Percentiles rank a stretch among this genome's conserved stretches.
Conservation (phyloP, 441 rosid species). For the Raphanus hybrid region DNA sequence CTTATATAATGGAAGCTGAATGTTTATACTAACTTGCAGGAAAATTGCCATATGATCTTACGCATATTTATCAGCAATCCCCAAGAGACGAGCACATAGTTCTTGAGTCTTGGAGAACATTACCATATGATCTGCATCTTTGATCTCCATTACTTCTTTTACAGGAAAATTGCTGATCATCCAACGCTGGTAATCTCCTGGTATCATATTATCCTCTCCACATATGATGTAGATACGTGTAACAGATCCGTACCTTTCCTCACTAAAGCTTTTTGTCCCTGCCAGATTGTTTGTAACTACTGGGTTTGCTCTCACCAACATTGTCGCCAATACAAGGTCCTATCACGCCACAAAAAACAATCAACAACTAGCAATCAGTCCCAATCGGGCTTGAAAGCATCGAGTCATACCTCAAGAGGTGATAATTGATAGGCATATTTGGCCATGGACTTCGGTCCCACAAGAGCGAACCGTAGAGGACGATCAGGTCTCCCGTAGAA, state of each 20-base stretch:
- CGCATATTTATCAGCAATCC: not conserved
- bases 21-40: not conserved
- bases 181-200: not conserved
- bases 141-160: not conserved
- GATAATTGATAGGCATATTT: not conserved
- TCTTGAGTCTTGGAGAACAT: not conserved
- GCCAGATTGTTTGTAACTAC: not conserved
- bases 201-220: not conserved
- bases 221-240: not conserved
- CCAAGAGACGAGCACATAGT: not conserved
- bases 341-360: not conserved
- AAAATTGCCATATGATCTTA: not conserved
- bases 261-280: conserved; percentile 1
- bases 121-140: not conserved
- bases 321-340: not conserved
- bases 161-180: conserved; percentile 6
- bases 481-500: not conserved
- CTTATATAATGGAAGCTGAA: not conserved
- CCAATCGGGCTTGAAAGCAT: not conserved
- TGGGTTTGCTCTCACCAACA: not conserved
- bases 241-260: not conserved
- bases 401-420: not conserved
- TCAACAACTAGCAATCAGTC: not conserved
- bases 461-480: not conserved
- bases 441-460: not conserved